A percentile compares a stretch with the other conserved stretches of the same genome.
Evolutionary conservation across 257 asterid genomes (phyloP).

Genomic region (Ehretia macrophylla): DNA sequence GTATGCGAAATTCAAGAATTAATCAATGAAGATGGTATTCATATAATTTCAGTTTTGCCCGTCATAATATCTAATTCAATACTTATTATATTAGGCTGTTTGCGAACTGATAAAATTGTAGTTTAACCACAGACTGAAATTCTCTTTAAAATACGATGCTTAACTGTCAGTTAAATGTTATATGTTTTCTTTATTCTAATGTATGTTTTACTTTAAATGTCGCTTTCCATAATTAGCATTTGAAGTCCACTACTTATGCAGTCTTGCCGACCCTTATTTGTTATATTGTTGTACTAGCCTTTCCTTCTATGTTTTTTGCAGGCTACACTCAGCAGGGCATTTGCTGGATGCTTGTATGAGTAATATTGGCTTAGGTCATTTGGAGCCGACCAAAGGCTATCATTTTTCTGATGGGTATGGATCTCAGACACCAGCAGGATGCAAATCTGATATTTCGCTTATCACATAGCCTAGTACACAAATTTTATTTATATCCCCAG

Average conservation of each 20-base stretch:
- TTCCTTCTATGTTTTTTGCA: constrained; percentile 11
- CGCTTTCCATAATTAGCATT: neutral
- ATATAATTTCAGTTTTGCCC: neutral
- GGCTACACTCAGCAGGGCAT: constrained; percentile 90
- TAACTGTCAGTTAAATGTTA: too few relatives aligned
- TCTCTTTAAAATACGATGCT: too few relatives aligned
- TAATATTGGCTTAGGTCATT: constrained; percentile 67
- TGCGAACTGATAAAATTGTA: too few relatives aligned
- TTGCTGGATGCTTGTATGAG: constrained; percentile 68
- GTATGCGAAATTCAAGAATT: constrained; percentile 21
- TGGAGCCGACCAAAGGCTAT: constrained; percentile 67
- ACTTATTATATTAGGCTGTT: constrained; percentile 31
- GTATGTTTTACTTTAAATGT: neutral
- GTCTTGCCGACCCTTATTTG: neutral
- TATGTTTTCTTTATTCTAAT: too few relatives aligned
- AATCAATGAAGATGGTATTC: too few relatives aligned
- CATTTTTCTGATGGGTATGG: constrained; percentile 80
- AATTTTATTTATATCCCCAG: neutral
- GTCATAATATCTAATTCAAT: neutral
- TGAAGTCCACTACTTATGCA: neutral
- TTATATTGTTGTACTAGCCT: neutral
- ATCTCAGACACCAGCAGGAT: neutral
- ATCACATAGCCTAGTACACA: neutral
- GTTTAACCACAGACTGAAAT: too few relatives aligned
- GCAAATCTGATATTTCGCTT: neutral